Percentiles rank a stretch among this genome's conserved stretches.
Conservation (phyloP, 2,329 filamentous ascomycete genomes). For the Exophiala calicioides region DNA sequence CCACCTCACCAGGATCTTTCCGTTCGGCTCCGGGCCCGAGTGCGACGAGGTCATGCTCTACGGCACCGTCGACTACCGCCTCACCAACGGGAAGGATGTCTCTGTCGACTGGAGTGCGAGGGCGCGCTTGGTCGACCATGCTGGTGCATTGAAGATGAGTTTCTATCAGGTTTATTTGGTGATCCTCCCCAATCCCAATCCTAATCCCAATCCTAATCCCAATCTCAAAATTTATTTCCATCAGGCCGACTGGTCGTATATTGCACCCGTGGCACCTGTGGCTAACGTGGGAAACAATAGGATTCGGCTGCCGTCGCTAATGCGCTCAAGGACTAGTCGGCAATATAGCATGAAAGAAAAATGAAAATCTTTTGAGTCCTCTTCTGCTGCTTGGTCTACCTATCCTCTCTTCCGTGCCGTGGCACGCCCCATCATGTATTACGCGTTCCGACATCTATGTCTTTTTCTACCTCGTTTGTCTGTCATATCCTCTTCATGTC, state of each 20-base stretch:
- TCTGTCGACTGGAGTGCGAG: slow-evolving; percentile 56
- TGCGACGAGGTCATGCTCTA: slow-evolving; percentile 56
- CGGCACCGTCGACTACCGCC: slow-evolving; percentile 54
- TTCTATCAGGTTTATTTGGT: slow-evolving; percentile 37
- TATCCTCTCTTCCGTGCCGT: not conserved
- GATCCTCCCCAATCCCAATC: not conserved
- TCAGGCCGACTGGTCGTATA: no score
- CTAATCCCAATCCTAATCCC: not conserved
- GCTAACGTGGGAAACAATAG: slow-evolving; percentile 11
- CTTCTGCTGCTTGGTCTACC: not conserved
- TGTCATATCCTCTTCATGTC: no score
- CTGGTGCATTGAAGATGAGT: slow-evolving; percentile 28
- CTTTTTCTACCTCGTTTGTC: no score
- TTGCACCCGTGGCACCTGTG: no score
- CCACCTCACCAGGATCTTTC: slow-evolving; percentile 47
- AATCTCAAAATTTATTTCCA: no score
- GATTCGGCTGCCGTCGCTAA: slow-evolving; percentile 17
- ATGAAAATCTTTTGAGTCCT: no score
- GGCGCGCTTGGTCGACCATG: slow-evolving; percentile 30
- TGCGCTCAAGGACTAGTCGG: slow-evolving; percentile 6
- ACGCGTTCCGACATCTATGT: not conserved
- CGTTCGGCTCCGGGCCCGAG: slow-evolving; percentile 46
- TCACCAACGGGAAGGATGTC: slow-evolving; percentile 53
- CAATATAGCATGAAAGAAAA: no score
- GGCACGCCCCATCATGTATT: not conserved